phyloP scores from a whole-genome alignment of 202 grass and related monocot genomes.

The Brachypodium distachyon region DNA sequence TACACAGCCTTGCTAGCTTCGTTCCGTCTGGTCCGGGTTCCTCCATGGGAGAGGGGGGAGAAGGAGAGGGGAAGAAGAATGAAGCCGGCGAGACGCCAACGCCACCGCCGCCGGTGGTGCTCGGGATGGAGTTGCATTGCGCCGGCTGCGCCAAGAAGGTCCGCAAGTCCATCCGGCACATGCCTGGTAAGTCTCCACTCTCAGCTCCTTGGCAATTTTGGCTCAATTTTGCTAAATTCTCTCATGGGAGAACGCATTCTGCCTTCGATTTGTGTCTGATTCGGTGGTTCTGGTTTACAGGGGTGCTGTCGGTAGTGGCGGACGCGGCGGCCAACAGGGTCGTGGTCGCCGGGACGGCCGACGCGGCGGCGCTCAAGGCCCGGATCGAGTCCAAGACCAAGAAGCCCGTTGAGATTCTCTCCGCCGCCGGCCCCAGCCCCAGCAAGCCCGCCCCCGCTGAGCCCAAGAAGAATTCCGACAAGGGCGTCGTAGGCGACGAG shows the following conservation, averaged over 20 bases:
- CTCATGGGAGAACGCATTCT: too few species aligned
- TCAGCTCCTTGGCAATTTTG: neutral
- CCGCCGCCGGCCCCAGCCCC: constrained; percentile 11
- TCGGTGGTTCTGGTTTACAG: constrained; percentile 15
- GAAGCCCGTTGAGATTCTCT: constrained; percentile 63
- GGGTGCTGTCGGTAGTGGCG: constrained; percentile 38
- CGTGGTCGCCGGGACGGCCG: constrained; percentile 49
- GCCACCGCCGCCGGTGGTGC: constrained; percentile 30
- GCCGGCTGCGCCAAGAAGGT: constrained; percentile 87
- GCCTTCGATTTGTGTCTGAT: too few species aligned
- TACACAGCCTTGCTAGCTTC: neutral
- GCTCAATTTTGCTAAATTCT: too few species aligned
- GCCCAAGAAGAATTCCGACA: neutral
- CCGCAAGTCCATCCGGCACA: constrained; percentile 40
- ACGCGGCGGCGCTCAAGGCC: constrained; percentile 61
- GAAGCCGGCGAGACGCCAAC: neutral
- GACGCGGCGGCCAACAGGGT: constrained; percentile 46
- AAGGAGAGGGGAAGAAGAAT: too few species aligned
- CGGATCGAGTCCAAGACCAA: constrained; percentile 56
- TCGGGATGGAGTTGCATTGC: constrained; percentile 86
- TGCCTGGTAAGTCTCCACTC: constrained; percentile 54
- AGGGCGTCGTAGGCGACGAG: neutral
- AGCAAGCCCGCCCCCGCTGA: constrained; percentile 1
- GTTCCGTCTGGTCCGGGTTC: neutral
- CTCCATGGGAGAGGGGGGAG: constrained; percentile 45